Base-by-base conservation (phyloP, 495 filamentous ascomycete genomes). In the Aspergillus coremiiformis region DNA sequence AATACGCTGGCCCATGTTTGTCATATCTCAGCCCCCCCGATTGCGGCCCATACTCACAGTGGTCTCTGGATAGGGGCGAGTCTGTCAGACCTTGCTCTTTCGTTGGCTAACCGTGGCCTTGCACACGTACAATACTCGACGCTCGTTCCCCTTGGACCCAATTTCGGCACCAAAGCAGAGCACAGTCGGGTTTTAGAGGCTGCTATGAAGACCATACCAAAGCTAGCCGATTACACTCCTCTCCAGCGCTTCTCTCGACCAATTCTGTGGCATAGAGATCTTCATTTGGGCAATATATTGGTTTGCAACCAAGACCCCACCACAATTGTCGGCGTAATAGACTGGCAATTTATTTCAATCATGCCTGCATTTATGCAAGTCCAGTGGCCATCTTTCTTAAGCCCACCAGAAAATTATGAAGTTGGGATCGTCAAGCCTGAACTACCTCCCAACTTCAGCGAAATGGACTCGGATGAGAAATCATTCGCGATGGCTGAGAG, bases 231-330 rank as follows among this genome's bases (percentile, higher is more conserved):
- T 15, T 44, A 17, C 21, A 50, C 46, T 39, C 27, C 37, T 9
- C 42, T 52, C 4, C 33, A 46, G 20, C 44, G 50, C 14, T 33
- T 47, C 43, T 53, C 57, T 17, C 17, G 55, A 41, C 55, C 54
- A 19, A 57, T 39, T 5, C 39, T 69, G 27, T 66, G 60, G 56
- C 66, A 69, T 49, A 52, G 53, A 5, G 65, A 69, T 39, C 56
- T 67, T 27, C 65, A 70, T 45, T 51, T 62, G 53, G 65, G 63
- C 10, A 68, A 70, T 44, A 68, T 70, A 24, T 70, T 61, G 54
- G 61, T 68, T 7, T 54, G 46, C 1, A 20, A 51, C 22, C 45
- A 62, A 17, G 53, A 68, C 35, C 53, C 49, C 11, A 57, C 61
- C 3, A 43, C 19, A 1, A 66, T 70, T 26, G 19, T 45, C 3